Percentiles rank a stretch among this genome's conserved stretches.
Conservation (phyloP, 139 green algal genomes). For the Bryopsis sp. region DNA sequence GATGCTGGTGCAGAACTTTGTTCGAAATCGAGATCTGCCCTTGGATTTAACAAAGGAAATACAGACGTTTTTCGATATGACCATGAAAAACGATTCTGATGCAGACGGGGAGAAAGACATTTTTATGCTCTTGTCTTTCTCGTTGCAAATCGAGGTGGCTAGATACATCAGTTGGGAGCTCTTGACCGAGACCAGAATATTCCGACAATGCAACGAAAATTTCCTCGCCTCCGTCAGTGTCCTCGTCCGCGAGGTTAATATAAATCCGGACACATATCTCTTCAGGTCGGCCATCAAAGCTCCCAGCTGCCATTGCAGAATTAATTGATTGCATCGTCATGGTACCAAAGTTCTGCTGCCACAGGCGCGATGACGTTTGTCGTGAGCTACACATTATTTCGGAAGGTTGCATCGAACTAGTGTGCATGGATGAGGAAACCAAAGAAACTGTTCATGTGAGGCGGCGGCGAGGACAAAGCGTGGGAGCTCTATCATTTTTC, state of each 20-base stretch:
- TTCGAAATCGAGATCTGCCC: slow-evolving; percentile 21
- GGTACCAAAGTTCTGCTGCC: background rate
- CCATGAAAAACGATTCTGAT: background rate
- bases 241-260: slow-evolving; percentile 1
- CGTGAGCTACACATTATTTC: slow-evolving; percentile 13
- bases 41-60: slow-evolving; percentile 22
- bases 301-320: too few species aligned
- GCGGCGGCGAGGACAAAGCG: background rate
- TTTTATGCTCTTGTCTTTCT: slow-evolving; percentile 21
- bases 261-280: slow-evolving; percentile 9
- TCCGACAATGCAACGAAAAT: background rate
- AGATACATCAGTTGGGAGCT: slow-evolving; percentile 19
- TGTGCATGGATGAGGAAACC: background rate
- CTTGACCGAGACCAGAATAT: slow-evolving; percentile 9
- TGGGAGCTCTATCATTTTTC: background rate
- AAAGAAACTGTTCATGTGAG: background rate
- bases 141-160: slow-evolving; percentile 22
- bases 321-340: background rate
- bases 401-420: slow-evolving; percentile 1
- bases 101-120: slow-evolving; percentile 12
- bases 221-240: slow-evolving; percentile 13
- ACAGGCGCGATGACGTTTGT: slow-evolving; percentile 16
- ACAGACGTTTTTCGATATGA: background rate
- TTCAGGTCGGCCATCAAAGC: background rate
- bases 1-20: slow-evolving; percentile 27